A percentile compares a stretch with the other conserved stretches of the same genome.
These are phyloP conservation scores for Amaranthus tricolor DNA, from an alignment of 179 eudicot genomes.

Conservation along the genomic window DNA sequence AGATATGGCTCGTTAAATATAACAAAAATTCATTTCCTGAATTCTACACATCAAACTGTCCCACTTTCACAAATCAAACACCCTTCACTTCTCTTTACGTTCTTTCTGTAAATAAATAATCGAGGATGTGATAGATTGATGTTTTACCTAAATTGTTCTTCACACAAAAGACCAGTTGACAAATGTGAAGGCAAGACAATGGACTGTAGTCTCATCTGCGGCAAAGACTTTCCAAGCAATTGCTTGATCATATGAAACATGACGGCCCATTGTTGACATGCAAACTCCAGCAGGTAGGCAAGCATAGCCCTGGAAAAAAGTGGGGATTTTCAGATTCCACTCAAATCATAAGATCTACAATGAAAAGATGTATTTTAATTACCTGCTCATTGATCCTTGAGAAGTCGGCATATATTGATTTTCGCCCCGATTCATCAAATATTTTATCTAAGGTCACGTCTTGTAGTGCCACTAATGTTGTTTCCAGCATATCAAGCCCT, in stretches of 20 bases:
- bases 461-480: conserved; percentile 41
- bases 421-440: conserved; percentile 39
- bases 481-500: conserved; percentile 51
- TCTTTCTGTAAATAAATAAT: conserved; percentile 2
- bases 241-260: conserved; percentile 41
- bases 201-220: conserved; percentile 41
- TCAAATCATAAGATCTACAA: background rate
- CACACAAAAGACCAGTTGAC: conserved; percentile 50
- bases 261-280: conserved; percentile 45
- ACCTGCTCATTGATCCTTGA: conserved; percentile 54
- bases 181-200: conserved; percentile 50
- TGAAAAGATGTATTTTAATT: background rate
- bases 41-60: background rate
- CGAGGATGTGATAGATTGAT: background rate
- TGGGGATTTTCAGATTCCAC: background rate
- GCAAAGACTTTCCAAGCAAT: conserved; percentile 48
- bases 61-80: background rate
- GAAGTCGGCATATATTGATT: conserved; percentile 35
- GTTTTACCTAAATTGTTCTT: conserved; percentile 4
- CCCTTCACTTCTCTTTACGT: background rate
- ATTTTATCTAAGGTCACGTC: conserved; percentile 41
- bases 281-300: conserved; percentile 43
- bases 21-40: conserved; percentile 9
- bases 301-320: conserved; percentile 42
- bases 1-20: background rate